Evolutionary conservation across 1,284 basidiomycete species (phyloP), one percentile per base, ranked within the genome.

Genomic region (Rhodofomes roseus): DNA sequence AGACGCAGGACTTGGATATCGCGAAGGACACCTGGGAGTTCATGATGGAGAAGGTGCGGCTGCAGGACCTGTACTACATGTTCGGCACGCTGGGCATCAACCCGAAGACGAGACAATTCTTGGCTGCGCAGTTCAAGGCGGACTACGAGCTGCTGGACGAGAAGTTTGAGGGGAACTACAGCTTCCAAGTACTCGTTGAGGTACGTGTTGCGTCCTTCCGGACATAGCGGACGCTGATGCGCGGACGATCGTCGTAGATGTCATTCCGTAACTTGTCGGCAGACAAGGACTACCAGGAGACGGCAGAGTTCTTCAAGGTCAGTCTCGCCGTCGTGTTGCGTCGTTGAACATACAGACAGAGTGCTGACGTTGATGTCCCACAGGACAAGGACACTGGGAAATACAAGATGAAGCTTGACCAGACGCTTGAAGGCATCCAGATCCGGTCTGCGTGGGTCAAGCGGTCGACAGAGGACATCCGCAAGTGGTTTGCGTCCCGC

Each of bases 111-210:
- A 74, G 81, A 54, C 72, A 77, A 29, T 65, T 71, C 43, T 60
- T 82, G 61, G 72, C 74, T 22, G 66, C 77, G 48, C 84, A 79
- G 69, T 81, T 85, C 68, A 78, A 79, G 73, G 73, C 79, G 53
- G 81, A 92, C 68, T 93, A 87, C 66, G 9, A 22, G 16, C 22
- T 92, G 87, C 71, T 93, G 41, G 79, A 84, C 70, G 86, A 87
- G 70, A 84, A 87, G 53, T 90, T 90, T 70, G 85, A 84, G 66
- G 84, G 83, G 57, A 90, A 86, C 65, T 90, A 85, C 71, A 81
- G 80, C 34, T 74, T 88, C 56, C 76, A 77, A 34, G 70, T 71
- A 51, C 66, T 88, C 36, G 70, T 89, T 54, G 72, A 77, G 69
- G 85, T 85, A 66, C 55, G 80, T 72, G 25, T 39, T 50, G 46